These are phyloP conservation scores for Orbilia ellipsospora DNA, from an alignment of 2,329 filamentous ascomycete species.

Conservation along the genomic window DNA sequence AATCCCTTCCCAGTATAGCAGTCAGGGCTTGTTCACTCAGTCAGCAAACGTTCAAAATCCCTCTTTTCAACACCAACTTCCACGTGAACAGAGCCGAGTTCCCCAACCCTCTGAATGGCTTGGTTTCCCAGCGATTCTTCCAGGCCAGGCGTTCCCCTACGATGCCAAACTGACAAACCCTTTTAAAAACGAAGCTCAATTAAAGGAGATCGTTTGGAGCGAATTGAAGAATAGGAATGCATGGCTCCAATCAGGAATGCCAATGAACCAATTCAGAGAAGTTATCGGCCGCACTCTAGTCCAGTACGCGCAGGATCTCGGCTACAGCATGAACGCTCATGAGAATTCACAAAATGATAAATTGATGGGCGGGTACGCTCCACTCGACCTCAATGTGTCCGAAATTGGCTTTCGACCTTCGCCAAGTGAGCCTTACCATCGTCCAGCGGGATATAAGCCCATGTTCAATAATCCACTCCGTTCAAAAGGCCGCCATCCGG, in stretches of 20 bases:
- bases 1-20: too few relatives aligned
- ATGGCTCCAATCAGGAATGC: neutral
- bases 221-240: neutral
- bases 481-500: neutral
- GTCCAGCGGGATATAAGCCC: conserved; percentile 9
- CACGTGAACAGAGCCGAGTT: too few relatives aligned
- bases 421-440: conserved; percentile 1
- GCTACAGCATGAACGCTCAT: neutral
- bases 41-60: too few relatives aligned
- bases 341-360: neutral
- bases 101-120: too few relatives aligned
- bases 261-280: neutral
- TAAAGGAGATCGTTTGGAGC: conserved; percentile 6
- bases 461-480: neutral
- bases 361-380: neutral
- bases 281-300: neutral
- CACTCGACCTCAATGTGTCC: neutral
- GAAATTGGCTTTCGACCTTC: neutral
- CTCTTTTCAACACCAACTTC: too few relatives aligned
- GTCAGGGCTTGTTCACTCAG: too few relatives aligned
- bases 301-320: conserved; percentile 4
- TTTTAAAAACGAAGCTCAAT: neutral
- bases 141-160: too few relatives aligned
- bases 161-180: neutral
- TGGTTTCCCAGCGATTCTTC: too few relatives aligned